Conservation (phyloP, 2,329 filamentous ascomycete species). For the Penicillium verrucosum region DNA sequence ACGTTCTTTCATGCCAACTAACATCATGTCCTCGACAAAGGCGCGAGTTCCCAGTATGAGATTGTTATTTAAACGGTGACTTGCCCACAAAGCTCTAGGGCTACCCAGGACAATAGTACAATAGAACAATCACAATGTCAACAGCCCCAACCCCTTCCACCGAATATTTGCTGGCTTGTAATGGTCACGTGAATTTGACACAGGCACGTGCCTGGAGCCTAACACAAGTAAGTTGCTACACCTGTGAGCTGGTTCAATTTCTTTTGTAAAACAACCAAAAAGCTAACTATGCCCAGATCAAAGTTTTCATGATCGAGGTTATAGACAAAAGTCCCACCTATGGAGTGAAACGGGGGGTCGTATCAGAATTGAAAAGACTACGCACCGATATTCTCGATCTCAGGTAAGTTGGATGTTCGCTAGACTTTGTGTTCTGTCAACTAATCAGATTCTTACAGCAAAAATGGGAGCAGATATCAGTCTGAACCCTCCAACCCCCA, state of each 20-base stretch:
- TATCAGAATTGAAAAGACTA: not conserved
- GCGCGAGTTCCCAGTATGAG: not conserved
- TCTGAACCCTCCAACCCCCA: not conserved
- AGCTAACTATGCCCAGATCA: not conserved
- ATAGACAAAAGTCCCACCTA: not conserved
- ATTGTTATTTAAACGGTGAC: not conserved
- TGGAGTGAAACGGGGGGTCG: not conserved
- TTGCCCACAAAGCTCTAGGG: not conserved
- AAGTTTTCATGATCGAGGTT: not conserved
- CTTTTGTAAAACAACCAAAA: too few relatives aligned
- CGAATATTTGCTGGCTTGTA: not conserved
- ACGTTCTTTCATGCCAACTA: not conserved
- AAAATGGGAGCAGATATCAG: not conserved
- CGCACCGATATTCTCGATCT: not conserved
- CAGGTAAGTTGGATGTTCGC: not conserved
- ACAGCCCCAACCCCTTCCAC: not conserved
- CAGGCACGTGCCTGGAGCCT: not conserved
- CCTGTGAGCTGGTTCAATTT: not conserved
- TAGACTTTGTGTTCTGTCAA: not conserved
- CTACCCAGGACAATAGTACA: not conserved
- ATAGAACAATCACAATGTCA: not conserved
- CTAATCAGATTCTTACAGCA: not conserved
- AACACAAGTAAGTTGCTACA: not conserved
- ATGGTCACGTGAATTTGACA: not conserved
- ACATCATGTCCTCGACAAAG: not conserved